Conservation (phyloP, 2,329 filamentous ascomycete genomes). For the Aspergillus udagawae region DNA sequence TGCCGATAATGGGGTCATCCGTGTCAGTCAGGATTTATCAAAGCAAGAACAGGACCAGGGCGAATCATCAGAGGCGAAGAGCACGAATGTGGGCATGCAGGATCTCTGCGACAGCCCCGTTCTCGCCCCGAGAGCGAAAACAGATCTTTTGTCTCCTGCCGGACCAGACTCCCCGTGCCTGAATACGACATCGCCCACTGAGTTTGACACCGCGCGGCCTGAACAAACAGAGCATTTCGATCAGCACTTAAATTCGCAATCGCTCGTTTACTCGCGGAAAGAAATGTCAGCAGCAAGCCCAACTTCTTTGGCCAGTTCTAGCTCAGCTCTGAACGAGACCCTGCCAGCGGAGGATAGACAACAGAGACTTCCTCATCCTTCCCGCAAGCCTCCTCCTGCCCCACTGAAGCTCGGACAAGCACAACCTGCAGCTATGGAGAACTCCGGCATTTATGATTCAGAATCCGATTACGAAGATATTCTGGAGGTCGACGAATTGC, state of each 20-base stretch:
- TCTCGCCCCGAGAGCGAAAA: background rate
- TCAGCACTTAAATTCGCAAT: slow-evolving; percentile 1
- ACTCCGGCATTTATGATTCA: slow-evolving; percentile 55
- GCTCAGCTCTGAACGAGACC: slow-evolving; percentile 15
- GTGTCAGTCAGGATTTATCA: background rate
- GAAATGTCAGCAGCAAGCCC: slow-evolving; percentile 15
- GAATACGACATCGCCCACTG: background rate
- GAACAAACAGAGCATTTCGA: background rate
- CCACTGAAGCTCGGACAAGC: slow-evolving; percentile 66
- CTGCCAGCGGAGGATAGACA: slow-evolving; percentile 14
- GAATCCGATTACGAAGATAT: slow-evolving; percentile 83
- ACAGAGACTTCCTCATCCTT: slow-evolving; percentile 51
- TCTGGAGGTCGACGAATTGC: slow-evolving; percentile 63
- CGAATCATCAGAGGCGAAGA: background rate
- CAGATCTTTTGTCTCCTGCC: background rate
- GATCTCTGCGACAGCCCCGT: slow-evolving; percentile 5
- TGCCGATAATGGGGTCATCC: slow-evolving; percentile 4
- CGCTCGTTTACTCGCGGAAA: slow-evolving; percentile 10
- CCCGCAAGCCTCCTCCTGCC: slow-evolving; percentile 78
- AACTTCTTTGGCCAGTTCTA: slow-evolving; percentile 18
- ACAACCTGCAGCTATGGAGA: slow-evolving; percentile 40
- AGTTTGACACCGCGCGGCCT: background rate
- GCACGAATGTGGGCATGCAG: background rate
- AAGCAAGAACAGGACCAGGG: background rate
- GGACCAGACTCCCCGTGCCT: background rate